Evolutionary conservation across 345 rosid genomes (phyloP), one percentile per base, ranked within the genome.

Genomic region (Corchorus capsularis): DNA sequence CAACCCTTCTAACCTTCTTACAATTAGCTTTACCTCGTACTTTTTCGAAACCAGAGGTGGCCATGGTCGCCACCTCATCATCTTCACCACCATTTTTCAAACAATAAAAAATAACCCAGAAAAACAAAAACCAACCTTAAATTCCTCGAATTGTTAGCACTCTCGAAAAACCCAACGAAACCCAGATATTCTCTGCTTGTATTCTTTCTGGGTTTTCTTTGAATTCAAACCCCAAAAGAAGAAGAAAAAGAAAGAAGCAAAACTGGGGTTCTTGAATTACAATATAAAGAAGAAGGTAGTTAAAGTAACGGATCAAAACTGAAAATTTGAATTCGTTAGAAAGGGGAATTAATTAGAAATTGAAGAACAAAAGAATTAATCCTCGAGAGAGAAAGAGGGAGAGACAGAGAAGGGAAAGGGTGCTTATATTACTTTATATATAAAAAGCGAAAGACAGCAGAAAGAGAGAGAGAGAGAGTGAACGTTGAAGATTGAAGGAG

Each of bases 61-160:
- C 94, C 97, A 89, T 20, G 97, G 98, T 75, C 98, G 89, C 97
- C 99, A 92, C 84, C 89, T 89, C 94, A 96, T 96, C 99, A 93
- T 96, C 92, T 92, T 93, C 79, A 87, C 99, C 85, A 91, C 98
- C 98, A 91, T 91, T 85, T 73, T 69, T 64, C 75, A 74, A 63
- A 14, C 5, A 2, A 41, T 74, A 34, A 41, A n/a, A 39, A 39
- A 11, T 46, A 46, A 27, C 27, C 35, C 43, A 12, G 50, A 56
- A 39, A 27, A 27, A 27, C 4, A 37, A 60, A 53, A 35, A 46
- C 65, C 73, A 47, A 45, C 75, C 75, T 66, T 37, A 72, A 71
- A 71, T 19, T 35, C 46, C n/a, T 20, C 53, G 11, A 75, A 35
- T 49, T 34, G 7, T 32, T 41, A 34, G 35, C 34, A 11, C 32